Conservation (phyloP, 441 rosid genomes). For the Pelargonium cotyledonis region DNA sequence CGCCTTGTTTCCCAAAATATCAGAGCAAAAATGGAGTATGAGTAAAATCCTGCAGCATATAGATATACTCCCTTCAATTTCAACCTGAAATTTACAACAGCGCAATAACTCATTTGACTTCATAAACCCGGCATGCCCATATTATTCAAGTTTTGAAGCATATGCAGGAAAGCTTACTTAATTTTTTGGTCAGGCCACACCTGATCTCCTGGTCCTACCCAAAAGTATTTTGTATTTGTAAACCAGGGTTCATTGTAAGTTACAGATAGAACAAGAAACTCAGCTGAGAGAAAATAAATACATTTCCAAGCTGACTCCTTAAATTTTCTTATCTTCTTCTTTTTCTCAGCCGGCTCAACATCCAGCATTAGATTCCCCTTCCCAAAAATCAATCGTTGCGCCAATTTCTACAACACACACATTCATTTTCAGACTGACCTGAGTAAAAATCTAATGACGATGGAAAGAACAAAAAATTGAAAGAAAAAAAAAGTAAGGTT, state of each 20-base stretch:
- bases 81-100: conserved; percentile 41
- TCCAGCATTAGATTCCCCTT: conserved; percentile 34
- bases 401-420: conserved; percentile 59
- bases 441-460: background rate
- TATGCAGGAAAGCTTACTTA: conserved; percentile 45
- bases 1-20: conserved; percentile 95
- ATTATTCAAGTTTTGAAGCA: conserved; percentile 1
- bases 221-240: conserved; percentile 56
- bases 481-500: background rate
- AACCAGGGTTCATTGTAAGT: conserved; percentile 88
- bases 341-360: conserved; percentile 38
- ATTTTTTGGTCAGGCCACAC: conserved; percentile 88
- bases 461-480: background rate
- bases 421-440: conserved; percentile 21
- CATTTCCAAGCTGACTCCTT: conserved; percentile 99
- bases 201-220: conserved; percentile 93
- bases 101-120: conserved; percentile 12
- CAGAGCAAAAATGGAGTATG: conserved; percentile 91
- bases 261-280: conserved; percentile 59
- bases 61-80: conserved; percentile 72
- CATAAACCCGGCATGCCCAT: conserved; percentile 9
- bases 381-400: conserved; percentile 49
- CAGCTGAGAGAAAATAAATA: conserved; percentile 74
- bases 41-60: conserved; percentile 92
- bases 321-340: conserved; percentile 65